Base-by-base conservation (phyloP, 208 protist species). In the Wallacemonas sp. region DNA sequence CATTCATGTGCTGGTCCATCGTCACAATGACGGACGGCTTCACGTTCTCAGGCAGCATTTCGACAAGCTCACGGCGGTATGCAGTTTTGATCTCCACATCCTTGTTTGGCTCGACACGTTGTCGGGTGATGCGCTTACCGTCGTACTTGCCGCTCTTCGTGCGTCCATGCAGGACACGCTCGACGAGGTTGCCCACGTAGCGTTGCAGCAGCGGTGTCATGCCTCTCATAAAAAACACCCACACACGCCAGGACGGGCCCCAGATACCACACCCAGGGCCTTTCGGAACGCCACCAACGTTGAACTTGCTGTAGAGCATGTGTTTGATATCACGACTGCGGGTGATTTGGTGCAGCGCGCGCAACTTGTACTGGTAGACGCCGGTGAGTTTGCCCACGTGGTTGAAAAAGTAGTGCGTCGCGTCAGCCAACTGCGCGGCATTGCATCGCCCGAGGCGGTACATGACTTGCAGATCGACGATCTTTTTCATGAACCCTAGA, bases 341-440 rank as follows among this genome's bases (percentile, higher is more conserved):
- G 62, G 99, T 96, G 63, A 99, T 98, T 82, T 99, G 98, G 24
- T 98, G 86, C 98, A 99, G 99, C 6, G 99, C 80, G 42, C 98
- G 94, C 70, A 99, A 99, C 86, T 99, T 99, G 93, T 99, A 99
- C 14, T 98, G 92, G 77, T 99, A 99, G 80, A 99, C 98, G 42
- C 99, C 98, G 1, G 99, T 99, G 4, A 99, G 86, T 49, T 99
- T 95, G 31, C 99, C 99, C 1, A 99, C 90, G 82, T 99, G 99
- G 39, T 90, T 88, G 66, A 99, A 99, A 15, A 98, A 95, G 83
- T 99, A 99, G 73, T 99, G 98, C 9, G 99, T 83, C 30, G 97
- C 99, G 79, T 99, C 99, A 24, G 99, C 98, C 4, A 99, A 83
- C 83, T 99, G 99, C 75, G 97, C 98, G 14, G 98, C 96, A 65